A percentile compares a stretch with the other conserved stretches of the same genome.
Evolutionary conservation across 805 yeast species (phyloP).

Genomic region (Huiozyma sinensis): DNA sequence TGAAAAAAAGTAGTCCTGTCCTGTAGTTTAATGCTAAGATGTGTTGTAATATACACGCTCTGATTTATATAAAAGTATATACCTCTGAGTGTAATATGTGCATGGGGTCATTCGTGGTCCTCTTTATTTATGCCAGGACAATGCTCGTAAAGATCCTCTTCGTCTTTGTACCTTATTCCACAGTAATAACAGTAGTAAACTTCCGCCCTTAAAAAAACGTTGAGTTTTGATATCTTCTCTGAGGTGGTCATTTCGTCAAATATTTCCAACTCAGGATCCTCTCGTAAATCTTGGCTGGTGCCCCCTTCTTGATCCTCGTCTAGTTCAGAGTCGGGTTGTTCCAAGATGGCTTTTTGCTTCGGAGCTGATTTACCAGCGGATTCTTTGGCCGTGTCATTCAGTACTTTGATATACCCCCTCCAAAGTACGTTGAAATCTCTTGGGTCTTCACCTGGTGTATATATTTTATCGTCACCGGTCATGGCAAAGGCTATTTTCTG

Average conservation of each 20-base stretch:
- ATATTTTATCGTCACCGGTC: constrained; percentile 30
- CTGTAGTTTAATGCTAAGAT: no score
- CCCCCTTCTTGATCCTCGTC: background rate
- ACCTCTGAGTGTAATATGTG: background rate
- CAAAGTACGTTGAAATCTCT: constrained; percentile 33
- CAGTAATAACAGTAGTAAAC: constrained; percentile 42
- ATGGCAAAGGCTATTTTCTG: constrained; percentile 35
- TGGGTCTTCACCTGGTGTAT: constrained; percentile 17
- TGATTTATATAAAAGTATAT: background rate
- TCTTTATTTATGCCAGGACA: constrained; percentile 43
- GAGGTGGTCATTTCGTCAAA: constrained; percentile 20
- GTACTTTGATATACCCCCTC: constrained; percentile 28
- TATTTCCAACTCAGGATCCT: constrained; percentile 26
- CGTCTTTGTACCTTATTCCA: constrained; percentile 31
- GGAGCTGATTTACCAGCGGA: constrained; percentile 8
- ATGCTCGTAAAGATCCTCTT: constrained; percentile 29
- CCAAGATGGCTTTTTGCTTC: no score
- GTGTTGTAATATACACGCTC: no score
- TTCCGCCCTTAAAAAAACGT: constrained; percentile 31
- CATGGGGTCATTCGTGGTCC: constrained; percentile 29
- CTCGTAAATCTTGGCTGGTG: background rate
- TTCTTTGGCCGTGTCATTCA: constrained; percentile 7
- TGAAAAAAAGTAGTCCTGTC: no score
- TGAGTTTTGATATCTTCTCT: constrained; percentile 27
- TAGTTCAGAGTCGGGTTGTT: background rate